Base-by-base conservation (phyloP, 257 asterid genomes). In the Marsdenia floribunda region DNA sequence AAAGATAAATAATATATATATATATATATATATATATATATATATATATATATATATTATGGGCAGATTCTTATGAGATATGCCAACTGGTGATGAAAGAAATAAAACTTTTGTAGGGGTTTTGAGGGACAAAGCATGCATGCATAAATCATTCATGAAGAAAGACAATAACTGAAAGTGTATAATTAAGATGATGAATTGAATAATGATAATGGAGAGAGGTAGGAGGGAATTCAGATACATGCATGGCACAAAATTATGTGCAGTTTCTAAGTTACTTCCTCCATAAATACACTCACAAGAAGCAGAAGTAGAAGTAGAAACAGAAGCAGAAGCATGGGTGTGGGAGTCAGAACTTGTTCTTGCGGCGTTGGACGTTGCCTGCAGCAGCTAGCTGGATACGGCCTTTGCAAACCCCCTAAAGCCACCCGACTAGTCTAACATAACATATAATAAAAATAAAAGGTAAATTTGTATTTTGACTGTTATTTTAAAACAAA, bases 121-220 rank as follows among this genome's bases (percentile, higher is more conserved):
- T 58, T 58, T 22, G 14, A 58, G 64, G 35, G 64, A 58, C 64
- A 58, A 58, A 58, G 64, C 64, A 58, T 58, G 64, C 64, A 58
- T 9, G 64, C 46, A 40, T 40, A 8, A 21, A 22, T 58, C 64
- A 58, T 58, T 58, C 64, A 58, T 58, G 64, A 13, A 58, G 64
- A 58, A 58, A 58, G 64, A n/a, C n/a, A n/a, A n/a, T n/a, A n/a
- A n/a, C n/a, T 22, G 64, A 4, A 40, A 4, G 0, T 40, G 8
- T 40, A 40, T 40, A 40, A 40, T 4, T 26, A 29, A 12, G 66
- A 26, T 60, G 66, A 26, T 60, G 66, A 60, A 60, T 60, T 60
- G 21, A 26, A 60, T 60, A 60, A 60, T 60, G 66, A 60, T n/a
- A n/a, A n/a, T n/a, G n/a, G 64, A 2, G 64, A 58, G 64, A 58